A percentile compares a stretch with the other conserved stretches of the same genome.
phyloP scores from a whole-genome alignment of 2,329 filamentous ascomycete species.

The Madurella fahalii region DNA sequence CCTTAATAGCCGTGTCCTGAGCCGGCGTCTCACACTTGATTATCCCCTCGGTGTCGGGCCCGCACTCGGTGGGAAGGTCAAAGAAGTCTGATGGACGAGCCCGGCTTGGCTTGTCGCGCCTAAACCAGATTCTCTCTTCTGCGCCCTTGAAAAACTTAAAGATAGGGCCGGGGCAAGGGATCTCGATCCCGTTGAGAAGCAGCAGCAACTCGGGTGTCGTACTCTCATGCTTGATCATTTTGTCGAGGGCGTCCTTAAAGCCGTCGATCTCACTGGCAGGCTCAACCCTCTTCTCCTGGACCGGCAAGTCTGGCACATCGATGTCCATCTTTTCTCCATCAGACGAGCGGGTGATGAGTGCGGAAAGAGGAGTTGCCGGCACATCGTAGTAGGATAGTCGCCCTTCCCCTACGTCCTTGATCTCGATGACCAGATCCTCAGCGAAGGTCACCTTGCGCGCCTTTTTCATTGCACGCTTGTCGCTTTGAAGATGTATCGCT shows the following conservation, averaged over 20 bases:
- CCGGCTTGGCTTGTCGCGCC: neutral
- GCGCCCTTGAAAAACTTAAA: slow-evolving; percentile 6
- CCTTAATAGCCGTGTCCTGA: neutral
- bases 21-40: neutral
- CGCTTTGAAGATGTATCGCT: neutral
- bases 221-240: slow-evolving; percentile 12
- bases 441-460: neutral
- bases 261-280: neutral
- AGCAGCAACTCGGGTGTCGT: slow-evolving; percentile 2
- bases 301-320: neutral
- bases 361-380: neutral
- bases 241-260: neutral
- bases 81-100: slow-evolving; percentile 3
- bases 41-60: neutral
- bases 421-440: neutral
- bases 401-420: slow-evolving; percentile 2
- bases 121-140: slow-evolving; percentile 2
- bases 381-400: slow-evolving; percentile 10
- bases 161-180: neutral
- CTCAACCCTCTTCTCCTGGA: neutral
- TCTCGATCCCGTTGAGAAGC: slow-evolving; percentile 1
- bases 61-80: neutral
- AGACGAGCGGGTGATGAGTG: neutral
- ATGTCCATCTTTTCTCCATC: neutral
- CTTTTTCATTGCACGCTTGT: neutral